Base-by-base conservation (phyloP, 2,329 filamentous ascomycete genomes). In the Magnaporthiopsis incrustans region DNA sequence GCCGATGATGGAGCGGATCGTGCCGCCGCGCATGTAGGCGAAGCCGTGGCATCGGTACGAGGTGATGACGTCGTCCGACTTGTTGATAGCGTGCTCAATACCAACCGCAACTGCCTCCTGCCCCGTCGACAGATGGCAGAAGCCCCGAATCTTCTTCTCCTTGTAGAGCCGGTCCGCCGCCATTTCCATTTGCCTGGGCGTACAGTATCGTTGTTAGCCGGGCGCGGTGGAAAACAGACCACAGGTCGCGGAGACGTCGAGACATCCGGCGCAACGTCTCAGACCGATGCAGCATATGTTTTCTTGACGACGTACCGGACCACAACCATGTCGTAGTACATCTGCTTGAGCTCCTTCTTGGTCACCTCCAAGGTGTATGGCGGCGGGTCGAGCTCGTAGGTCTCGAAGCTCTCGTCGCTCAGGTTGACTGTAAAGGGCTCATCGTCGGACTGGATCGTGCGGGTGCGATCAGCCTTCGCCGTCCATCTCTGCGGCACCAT, bases 81-180 rank as follows among this genome's bases (percentile, higher is more conserved):
- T 92, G 73, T 87, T 91, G 75, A 99, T 90, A 70, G 93, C 93
- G 77, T 97, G 91, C 82, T 99, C 95, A 74, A 99, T 98, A 76
- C 95, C 95, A 71, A 93, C 89, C 66, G 95, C 92, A 70, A 99
- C 95, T 69, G 95, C 95, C 85, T 99, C 95, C 81, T 99, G 95
- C 68, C 95, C 95, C 66, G 90, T 96, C 66, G 95, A 98, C 79
- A 99, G 81, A 82, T 99, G 95, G 83, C 95, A 99, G 90, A 99
- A 99, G 82, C 95, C 95, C 73, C 95, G 91, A 73, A 99, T 98
- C 86, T 99, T 98, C 89, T 99, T 99, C 85, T 98, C 95, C 85
- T 99, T 99, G 91, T 99, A 99, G 74, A 99, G 84, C 77, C 94
- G 88, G 77, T 99, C 95, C 81, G 95, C 92, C 70, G 94, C 93